These are phyloP conservation scores for Reutealis trisperma DNA, from an alignment of 345 rosid genomes.

Conservation along the genomic window DNA sequence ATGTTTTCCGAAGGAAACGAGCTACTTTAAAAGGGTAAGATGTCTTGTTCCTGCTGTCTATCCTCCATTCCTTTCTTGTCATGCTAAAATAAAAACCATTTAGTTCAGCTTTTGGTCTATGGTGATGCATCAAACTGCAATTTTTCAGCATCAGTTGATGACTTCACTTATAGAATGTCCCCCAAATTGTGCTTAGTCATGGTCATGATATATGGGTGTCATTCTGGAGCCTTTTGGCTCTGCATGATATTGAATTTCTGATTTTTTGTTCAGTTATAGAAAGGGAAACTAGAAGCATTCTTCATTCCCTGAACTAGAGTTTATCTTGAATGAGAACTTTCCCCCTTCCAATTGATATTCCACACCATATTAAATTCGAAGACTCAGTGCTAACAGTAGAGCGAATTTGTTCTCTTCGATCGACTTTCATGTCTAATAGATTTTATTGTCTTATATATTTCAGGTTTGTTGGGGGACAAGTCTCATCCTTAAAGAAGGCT, in stretches of 20 bases:
- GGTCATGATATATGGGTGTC: not conserved
- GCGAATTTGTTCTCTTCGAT: not conserved
- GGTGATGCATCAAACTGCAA: not conserved
- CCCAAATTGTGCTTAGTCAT: too few species aligned
- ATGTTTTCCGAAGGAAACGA: slow-evolving; percentile 50
- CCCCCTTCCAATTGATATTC: too few species aligned
- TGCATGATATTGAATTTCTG: too few species aligned
- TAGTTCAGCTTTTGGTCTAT: not conserved
- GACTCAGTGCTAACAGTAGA: not conserved
- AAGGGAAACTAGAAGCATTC: too few species aligned
- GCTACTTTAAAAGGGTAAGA: slow-evolving; percentile 56
- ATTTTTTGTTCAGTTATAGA: too few species aligned
- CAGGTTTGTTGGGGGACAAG: slow-evolving; percentile 56
- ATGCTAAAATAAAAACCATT: not conserved
- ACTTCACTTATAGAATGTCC: not conserved
- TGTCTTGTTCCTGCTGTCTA: not conserved
- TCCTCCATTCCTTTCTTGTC: not conserved
- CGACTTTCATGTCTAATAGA: not conserved
- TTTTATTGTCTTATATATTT: not conserved
- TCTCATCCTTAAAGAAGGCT: slow-evolving; percentile 49
- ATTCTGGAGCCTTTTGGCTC: too few species aligned
- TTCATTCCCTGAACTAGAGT: too few species aligned
- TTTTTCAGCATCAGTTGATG: not conserved
- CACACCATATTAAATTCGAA: too few species aligned
- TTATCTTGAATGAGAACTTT: too few species aligned